phyloP scores from a whole-genome alignment of 257 asterid genomes.

The Salvia splendens region DNA sequence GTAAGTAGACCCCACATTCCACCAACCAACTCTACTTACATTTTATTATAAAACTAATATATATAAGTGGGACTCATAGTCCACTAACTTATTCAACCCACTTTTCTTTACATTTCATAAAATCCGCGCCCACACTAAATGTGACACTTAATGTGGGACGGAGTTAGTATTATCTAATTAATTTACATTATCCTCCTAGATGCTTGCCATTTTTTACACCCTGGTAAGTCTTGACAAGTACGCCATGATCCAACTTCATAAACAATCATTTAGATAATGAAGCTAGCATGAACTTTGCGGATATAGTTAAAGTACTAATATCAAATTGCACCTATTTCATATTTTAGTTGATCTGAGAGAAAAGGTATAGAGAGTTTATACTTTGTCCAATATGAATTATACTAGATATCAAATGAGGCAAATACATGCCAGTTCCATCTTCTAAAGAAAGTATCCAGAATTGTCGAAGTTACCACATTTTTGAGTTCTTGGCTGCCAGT shows the following conservation, averaged over 20 bases:
- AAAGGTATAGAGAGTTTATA: neutral
- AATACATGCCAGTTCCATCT: neutral
- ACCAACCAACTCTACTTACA: too few species aligned
- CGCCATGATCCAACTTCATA: neutral
- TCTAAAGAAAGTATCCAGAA: neutral
- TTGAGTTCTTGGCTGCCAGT: neutral
- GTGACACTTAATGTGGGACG: too few species aligned
- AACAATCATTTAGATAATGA: slow-evolving; percentile 19
- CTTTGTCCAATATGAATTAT: neutral
- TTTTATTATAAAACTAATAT: too few species aligned
- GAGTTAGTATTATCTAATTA: neutral
- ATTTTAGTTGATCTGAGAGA: neutral
- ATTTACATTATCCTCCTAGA: neutral
- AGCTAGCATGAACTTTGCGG: neutral
- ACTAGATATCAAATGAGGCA: neutral
- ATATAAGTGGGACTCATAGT: too few species aligned
- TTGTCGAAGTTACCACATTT: neutral
- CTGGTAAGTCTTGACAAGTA: too few species aligned
- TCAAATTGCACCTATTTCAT: neutral
- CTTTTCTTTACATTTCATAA: too few species aligned
- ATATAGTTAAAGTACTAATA: too few species aligned
- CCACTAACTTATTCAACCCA: too few species aligned
- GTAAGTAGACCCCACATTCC: too few species aligned
- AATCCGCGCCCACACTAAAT: too few species aligned
- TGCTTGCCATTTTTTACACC: neutral